Percentiles rank a stretch among this genome's conserved stretches.
These are phyloP conservation scores for Lachancea fermentati DNA, from an alignment of 805 yeast genomes.

Conservation along the genomic window DNA sequence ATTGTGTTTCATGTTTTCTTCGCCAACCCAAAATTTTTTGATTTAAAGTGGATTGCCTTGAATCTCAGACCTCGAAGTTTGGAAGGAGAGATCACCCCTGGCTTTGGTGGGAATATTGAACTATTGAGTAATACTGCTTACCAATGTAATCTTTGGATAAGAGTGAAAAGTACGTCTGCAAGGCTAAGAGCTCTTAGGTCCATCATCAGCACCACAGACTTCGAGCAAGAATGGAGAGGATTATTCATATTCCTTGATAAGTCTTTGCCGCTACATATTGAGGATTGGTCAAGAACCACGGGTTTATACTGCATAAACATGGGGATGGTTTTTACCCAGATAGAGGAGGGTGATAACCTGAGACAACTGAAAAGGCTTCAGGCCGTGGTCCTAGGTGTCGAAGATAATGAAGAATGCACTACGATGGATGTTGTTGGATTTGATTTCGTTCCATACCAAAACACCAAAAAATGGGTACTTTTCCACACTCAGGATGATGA, in stretches of 20 bases:
- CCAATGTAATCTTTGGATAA: background rate
- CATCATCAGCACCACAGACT: background rate
- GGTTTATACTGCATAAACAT: slow-evolving; percentile 6
- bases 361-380: background rate
- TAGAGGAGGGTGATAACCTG: background rate
- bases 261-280: slow-evolving; percentile 1
- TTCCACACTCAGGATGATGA: slow-evolving; percentile 1
- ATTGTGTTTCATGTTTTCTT: slow-evolving; percentile 7
- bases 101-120: slow-evolving; percentile 2
- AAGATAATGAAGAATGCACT: background rate
- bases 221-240: background rate
- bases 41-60: slow-evolving; percentile 1
- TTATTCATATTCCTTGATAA: background rate
- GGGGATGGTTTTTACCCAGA: background rate
- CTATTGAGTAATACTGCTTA: background rate
- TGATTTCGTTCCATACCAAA: slow-evolving; percentile 5
- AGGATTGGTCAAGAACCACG: slow-evolving; percentile 6
- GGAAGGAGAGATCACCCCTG: background rate
- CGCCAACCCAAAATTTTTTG: slow-evolving; percentile 6
- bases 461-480: slow-evolving; percentile 1
- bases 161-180: background rate
- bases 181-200: background rate
- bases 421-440: background rate
- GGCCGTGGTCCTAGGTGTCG: background rate
- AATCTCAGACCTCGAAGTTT: background rate